Evolutionary conservation across 2,329 filamentous ascomycete species (phyloP), one percentile per base, ranked within the genome.

Genomic region (Setomelanomma holmii): DNA sequence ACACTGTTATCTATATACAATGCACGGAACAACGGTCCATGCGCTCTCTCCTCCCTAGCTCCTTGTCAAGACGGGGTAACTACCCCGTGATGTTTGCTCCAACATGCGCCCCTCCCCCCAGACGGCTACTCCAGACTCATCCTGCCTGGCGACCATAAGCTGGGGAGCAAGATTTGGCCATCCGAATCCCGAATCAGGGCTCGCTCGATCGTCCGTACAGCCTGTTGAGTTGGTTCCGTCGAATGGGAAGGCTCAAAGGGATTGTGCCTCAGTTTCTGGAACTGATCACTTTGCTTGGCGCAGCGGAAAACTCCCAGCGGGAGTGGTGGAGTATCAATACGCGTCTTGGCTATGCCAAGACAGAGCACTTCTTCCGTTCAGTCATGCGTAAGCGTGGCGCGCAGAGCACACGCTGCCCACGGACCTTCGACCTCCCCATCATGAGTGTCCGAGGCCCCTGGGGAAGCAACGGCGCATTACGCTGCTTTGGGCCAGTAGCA

Each of bases 331-430:
- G 36, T 39, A 36, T 53, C 19, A 49, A 46, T 40, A 23, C 51
- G 54, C 59, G 59, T 62, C 59, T 62, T 60, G 59, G 57, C 43
- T 48, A 17, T 33, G 62, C 63, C 63, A 63, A 66, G 63, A n/a
- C 21, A 16, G 34, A 1, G 7, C 34, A 43, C 30, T 52, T 57
- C 30, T 51, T 63, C 60, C 58, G 52, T 60, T 58, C 60, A 63
- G 27, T 62, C 38, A 40, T 43, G 24, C 12, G 24, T 16, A n/a
- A 22, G 42, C 50, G 42, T 55, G 51, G 48, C 45, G 45, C 20
- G 45, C 33, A 35, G 17, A 40, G 14, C 34, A 8, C 10, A 3
- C 10, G 12, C 11, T n/a, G 14, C 12, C n/a, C 12, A n/a, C 36
- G 20, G 16, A 34, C 48, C 51, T 45, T 46, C 46, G 51, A 39